A percentile compares a stretch with the other conserved stretches of the same genome.
Conservation (phyloP, 352 stramenopile species). For the Paralagenidium karlingii region DNA sequence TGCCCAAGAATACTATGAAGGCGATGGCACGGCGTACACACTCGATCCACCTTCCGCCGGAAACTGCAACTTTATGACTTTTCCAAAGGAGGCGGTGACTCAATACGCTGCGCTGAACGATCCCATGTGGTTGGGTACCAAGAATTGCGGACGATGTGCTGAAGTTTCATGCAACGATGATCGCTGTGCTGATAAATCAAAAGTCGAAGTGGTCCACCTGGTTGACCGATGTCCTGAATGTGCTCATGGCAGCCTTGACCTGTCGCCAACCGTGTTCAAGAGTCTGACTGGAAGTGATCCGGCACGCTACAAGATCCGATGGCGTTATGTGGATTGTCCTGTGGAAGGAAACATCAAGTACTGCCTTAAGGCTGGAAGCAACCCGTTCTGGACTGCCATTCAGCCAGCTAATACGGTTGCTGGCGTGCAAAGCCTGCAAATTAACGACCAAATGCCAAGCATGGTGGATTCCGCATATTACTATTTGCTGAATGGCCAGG, state of each 20-base stretch:
- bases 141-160: slow-evolving; percentile 47
- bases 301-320: slow-evolving; percentile 33
- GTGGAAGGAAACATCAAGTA: slow-evolving; percentile 42
- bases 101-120: slow-evolving; percentile 43
- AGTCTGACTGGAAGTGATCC: slow-evolving; percentile 48
- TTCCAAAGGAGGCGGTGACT: slow-evolving; percentile 6
- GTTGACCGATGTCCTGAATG: slow-evolving; percentile 66
- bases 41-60: slow-evolving; percentile 20
- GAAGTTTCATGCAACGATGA: slow-evolving; percentile 47
- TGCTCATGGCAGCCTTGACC: slow-evolving; percentile 37
- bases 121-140: slow-evolving; percentile 25
- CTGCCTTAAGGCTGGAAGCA: slow-evolving; percentile 58
- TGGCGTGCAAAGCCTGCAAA: slow-evolving; percentile 32
- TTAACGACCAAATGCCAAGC: slow-evolving; percentile 19
- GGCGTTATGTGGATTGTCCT: slow-evolving; percentile 40
- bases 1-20: slow-evolving; percentile 16
- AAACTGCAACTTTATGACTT: slow-evolving; percentile 28
- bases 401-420: slow-evolving; percentile 44
- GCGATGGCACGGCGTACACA: slow-evolving; percentile 38
- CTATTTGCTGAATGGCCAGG: slow-evolving; percentile 15
- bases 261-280: slow-evolving; percentile 55
- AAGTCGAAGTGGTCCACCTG: slow-evolving; percentile 36
- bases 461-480: slow-evolving; percentile 23
- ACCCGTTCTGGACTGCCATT: slow-evolving; percentile 41
- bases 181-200: slow-evolving; percentile 22